Base-by-base conservation (phyloP, 2,329 filamentous ascomycete genomes). In the Teratosphaeria nubilosa region DNA sequence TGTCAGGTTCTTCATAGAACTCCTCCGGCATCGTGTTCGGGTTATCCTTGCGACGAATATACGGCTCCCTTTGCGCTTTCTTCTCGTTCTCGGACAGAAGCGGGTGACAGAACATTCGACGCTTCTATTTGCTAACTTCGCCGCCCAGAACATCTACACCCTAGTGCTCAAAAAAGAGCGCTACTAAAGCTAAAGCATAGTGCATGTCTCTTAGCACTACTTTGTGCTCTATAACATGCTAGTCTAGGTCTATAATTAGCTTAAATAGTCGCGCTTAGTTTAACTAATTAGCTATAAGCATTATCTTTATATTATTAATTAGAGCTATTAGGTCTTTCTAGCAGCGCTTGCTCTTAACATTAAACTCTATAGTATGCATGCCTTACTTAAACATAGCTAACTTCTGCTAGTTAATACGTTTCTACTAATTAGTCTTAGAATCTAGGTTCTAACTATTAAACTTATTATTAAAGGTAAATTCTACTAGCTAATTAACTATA, bases 281-380 rank as follows among this genome's bases (percentile, higher is more conserved):
- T 7, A 34, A 2, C 2, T 14, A 14, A 34, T 34, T 34, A 14
- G 32, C 32, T 34, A 14, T 14, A n/a, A 20, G 31, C 51, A 37
- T 22, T 14, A 6, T 30, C 34, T 34, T 60, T 30, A 57, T 50
- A 25, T 60, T 60, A 20, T 57, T 62, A 31, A 75, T 64, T 57
- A 78, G 70, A 3, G 68, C 65, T 51, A 69, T 67, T 22, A 72
- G 69, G 55, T 77, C 73, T 1, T 67, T 53, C 60, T 76, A 77
- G 55, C 68, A 70, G 51, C 70, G 66, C 27, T 71, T 69, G 0
- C 72, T 72, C 3, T 72, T 69, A 0, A 75, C 73, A 53, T 76
- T 73, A 1, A 77, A 62, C 52, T 80, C 77, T 5, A 70, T 76
- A 5, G 70, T 66, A 58, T 79, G 77, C 68, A 76, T 79, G 30